Base-by-base conservation (phyloP, 768 basidiomycete species). In the Lactarius vividus region DNA sequence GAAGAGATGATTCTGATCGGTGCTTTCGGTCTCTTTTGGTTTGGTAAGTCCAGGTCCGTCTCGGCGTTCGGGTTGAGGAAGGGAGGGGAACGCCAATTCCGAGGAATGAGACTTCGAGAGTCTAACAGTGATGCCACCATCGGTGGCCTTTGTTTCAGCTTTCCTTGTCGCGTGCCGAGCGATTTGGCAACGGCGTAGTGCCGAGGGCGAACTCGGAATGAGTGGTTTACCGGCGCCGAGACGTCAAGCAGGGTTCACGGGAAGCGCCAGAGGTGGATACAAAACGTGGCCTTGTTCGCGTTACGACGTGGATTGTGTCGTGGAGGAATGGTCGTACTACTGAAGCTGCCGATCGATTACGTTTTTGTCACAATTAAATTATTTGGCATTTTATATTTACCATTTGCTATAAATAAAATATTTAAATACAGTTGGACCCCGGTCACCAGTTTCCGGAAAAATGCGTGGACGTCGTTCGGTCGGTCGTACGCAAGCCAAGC, bases 1-100 rank as follows among this genome's bases (percentile, higher is more conserved):
- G 89, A 91, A 72, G 89, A 93, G 72, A 81, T 85, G 75, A 77
- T 88, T 23, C 72, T 93, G 75, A 88, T 93, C 67, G 85, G 79
- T 6, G 86, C 87, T 3, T 81, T 92, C 63, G 89, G 86, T 13
- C 76, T 92, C 64, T 84, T 89, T 73, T 92, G 89, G 88, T 78
- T 92, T 58, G 89, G 91, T 91, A 74, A 74, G 84, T 77, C 39
- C 28, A 10, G 1, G 3, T 44, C 42, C 4, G 18, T 44, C 40
- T 18, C 9, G 20, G 42, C 28, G 11, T 29, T 16, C 49, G 5
- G 16, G 5, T 3, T 29, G 53, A 26, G 10, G 28, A 29, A 20
- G 42, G 5, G 42, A n/a, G n/a, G 18, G 42, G 18, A 15, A 11
- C 7, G 28, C 52, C 37, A 20, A 39, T 37, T 18, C 63, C 57